Evolutionary conservation across 2,329 filamentous ascomycete genomes (phyloP).

Genomic region (Beauveria caledonica): DNA sequence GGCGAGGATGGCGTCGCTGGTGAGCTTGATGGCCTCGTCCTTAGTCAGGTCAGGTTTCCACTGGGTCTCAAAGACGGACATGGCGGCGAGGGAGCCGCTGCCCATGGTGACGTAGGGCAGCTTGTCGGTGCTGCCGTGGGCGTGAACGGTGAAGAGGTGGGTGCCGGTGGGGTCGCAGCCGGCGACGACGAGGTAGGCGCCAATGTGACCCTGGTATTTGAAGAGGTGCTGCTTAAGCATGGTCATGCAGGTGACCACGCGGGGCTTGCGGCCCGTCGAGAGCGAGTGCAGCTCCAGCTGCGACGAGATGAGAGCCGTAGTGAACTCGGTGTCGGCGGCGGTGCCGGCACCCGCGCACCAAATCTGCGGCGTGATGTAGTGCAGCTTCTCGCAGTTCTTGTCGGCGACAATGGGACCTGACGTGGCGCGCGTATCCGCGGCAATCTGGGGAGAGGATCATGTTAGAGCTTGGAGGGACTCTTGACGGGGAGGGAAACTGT

Average conservation of each 20-base stretch:
- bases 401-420: constrained; percentile 97
- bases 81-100: constrained; percentile 88
- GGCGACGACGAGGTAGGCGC: constrained; percentile 94
- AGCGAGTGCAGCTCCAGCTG: constrained; percentile 96
- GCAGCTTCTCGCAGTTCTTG: constrained; percentile 99
- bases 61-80: constrained; percentile 95
- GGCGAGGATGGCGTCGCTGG: constrained; percentile 80
- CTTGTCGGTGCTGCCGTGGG: constrained; percentile 97
- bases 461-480: background rate
- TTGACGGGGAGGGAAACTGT: background rate
- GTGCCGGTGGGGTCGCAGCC: constrained; percentile 93
- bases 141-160: constrained; percentile 96
- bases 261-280: constrained; percentile 90
- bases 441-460: constrained; percentile 53
- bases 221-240: constrained; percentile 99
- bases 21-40: constrained; percentile 75
- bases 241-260: constrained; percentile 98
- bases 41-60: constrained; percentile 75
- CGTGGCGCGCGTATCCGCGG: constrained; percentile 94
- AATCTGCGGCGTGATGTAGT: constrained; percentile 97
- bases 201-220: constrained; percentile 95
- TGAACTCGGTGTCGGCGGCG: constrained; percentile 97
- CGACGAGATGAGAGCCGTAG: constrained; percentile 94
- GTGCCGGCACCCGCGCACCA: constrained; percentile 99
- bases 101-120: constrained; percentile 99